These are phyloP conservation scores for Talaromyces sp. DNA, from an alignment of 2,329 filamentous ascomycete species.

Conservation along the genomic window DNA sequence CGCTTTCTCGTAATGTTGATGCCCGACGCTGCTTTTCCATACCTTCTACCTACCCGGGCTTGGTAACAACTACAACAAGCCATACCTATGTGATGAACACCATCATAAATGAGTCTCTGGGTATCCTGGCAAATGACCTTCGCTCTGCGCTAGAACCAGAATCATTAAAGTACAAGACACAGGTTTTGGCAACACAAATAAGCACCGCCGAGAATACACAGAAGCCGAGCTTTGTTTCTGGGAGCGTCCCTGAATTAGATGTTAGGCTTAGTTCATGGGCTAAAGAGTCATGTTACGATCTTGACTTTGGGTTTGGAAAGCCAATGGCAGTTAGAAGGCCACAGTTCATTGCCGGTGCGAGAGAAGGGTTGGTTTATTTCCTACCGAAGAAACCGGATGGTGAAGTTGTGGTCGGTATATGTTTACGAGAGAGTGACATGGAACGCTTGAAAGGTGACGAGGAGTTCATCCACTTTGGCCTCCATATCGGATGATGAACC, in stretches of 20 bases:
- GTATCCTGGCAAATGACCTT: slow-evolving; percentile 33
- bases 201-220: neutral
- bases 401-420: slow-evolving; percentile 41
- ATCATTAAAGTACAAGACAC: slow-evolving; percentile 31
- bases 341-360: slow-evolving; percentile 33
- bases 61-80: slow-evolving; percentile 45
- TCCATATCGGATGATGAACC: slow-evolving; percentile 26
- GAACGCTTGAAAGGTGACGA: slow-evolving; percentile 38
- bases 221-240: slow-evolving; percentile 22
- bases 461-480: slow-evolving; percentile 36
- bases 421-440: slow-evolving; percentile 46
- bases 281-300: slow-evolving; percentile 39
- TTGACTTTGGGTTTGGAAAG: slow-evolving; percentile 47
- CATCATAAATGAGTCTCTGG: slow-evolving; percentile 26
- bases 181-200: slow-evolving; percentile 37
- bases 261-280: slow-evolving; percentile 54
- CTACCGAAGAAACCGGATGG: slow-evolving; percentile 43
- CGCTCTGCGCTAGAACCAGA: slow-evolving; percentile 35
- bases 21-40: slow-evolving; percentile 40
- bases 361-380: slow-evolving; percentile 47
- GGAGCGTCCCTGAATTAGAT: slow-evolving; percentile 35
- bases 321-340: slow-evolving; percentile 47
- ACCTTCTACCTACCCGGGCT: slow-evolving; percentile 42
- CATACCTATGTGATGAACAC: slow-evolving; percentile 25
- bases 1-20: slow-evolving; percentile 47